These are phyloP conservation scores for Bidens hawaiensis DNA, from an alignment of 140 eudicot genomes.

Conservation along the genomic window DNA sequence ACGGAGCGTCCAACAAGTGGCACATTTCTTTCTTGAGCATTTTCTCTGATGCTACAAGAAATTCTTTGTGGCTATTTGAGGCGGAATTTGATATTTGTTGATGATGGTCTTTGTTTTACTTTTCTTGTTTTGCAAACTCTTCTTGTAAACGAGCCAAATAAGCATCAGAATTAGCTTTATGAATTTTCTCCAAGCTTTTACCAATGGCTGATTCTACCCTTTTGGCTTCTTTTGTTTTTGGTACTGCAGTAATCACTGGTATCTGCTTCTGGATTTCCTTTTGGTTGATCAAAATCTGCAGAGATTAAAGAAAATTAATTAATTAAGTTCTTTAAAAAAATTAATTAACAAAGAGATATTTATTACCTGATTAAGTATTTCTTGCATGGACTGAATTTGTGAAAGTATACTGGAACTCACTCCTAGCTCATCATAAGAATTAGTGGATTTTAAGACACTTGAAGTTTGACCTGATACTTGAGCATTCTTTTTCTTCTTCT, in stretches of 20 bases:
- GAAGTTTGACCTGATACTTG: slow-evolving; percentile 52
- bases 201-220: slow-evolving; percentile 82
- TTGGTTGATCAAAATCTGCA: slow-evolving; percentile 55
- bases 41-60: slow-evolving; percentile 56
- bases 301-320: not conserved
- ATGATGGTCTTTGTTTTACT: slow-evolving; percentile 51
- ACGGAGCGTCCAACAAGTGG: slow-evolving; percentile 60
- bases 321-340: too few species aligned
- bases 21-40: slow-evolving; percentile 62
- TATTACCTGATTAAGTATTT: slow-evolving; percentile 65
- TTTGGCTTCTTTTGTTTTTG: slow-evolving; percentile 80
- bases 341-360: too few species aligned
- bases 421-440: slow-evolving; percentile 52
- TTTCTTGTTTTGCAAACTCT: slow-evolving; percentile 75
- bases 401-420: slow-evolving; percentile 42
- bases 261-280: slow-evolving; percentile 80
- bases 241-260: slow-evolving; percentile 38
- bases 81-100: slow-evolving; percentile 52
- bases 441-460: slow-evolving; percentile 52
- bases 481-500: slow-evolving; percentile 59
- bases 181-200: slow-evolving; percentile 59
- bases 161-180: slow-evolving; percentile 73
- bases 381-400: slow-evolving; percentile 64
- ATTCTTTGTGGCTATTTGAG: slow-evolving; percentile 59
- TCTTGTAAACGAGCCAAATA: slow-evolving; percentile 82